Percentiles rank a stretch among this genome's conserved stretches.
Evolutionary conservation across 1,139 yeast species (phyloP).

Genomic region (Debaryomycetaceae sp.): DNA sequence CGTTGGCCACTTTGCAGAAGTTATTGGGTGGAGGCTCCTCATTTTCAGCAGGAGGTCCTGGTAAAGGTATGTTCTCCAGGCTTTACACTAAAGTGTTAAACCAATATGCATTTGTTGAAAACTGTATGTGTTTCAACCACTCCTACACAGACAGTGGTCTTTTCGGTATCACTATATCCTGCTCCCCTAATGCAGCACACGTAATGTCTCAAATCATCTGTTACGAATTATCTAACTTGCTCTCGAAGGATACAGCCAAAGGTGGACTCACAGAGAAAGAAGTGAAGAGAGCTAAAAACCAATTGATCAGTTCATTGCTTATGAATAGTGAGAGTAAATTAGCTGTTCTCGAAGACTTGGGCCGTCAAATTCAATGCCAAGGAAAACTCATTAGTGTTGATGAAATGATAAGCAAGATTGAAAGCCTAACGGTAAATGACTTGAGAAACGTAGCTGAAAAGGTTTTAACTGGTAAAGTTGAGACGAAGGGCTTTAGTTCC

Average conservation of each 20-base stretch:
- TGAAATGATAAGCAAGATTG: slow-evolving; percentile 82
- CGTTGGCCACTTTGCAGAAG: slow-evolving; percentile 86
- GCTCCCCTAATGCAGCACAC: slow-evolving; percentile 83
- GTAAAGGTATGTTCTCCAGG: slow-evolving; percentile 97
- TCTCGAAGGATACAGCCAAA: slow-evolving; percentile 51
- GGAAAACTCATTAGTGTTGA: slow-evolving; percentile 72
- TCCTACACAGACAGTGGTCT: slow-evolving; percentile 88
- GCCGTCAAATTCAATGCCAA: slow-evolving; percentile 88
- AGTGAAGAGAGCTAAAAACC: slow-evolving; percentile 87
- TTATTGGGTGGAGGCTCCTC: slow-evolving; percentile 98
- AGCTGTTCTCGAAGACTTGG: slow-evolving; percentile 91
- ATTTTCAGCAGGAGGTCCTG: slow-evolving; percentile 99
- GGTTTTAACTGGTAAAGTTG: slow-evolving; percentile 65
- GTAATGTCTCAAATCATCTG: slow-evolving; percentile 80
- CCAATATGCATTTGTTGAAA: slow-evolving; percentile 88
- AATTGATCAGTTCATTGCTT: slow-evolving; percentile 79
- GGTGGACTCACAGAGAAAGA: slow-evolving; percentile 68
- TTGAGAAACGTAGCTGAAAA: slow-evolving; percentile 71
- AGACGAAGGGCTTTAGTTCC: slow-evolving; percentile 46
- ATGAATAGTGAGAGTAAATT: slow-evolving; percentile 92
- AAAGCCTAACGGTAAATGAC: slow-evolving; percentile 61
- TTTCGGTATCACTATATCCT: slow-evolving; percentile 84
- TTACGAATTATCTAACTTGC: slow-evolving; percentile 64
- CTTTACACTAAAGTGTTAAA: slow-evolving; percentile 88
- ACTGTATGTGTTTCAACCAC: slow-evolving; percentile 85